Conservation (phyloP, 495 filamentous ascomycete genomes). For the Aspergillus wentii region DNA sequence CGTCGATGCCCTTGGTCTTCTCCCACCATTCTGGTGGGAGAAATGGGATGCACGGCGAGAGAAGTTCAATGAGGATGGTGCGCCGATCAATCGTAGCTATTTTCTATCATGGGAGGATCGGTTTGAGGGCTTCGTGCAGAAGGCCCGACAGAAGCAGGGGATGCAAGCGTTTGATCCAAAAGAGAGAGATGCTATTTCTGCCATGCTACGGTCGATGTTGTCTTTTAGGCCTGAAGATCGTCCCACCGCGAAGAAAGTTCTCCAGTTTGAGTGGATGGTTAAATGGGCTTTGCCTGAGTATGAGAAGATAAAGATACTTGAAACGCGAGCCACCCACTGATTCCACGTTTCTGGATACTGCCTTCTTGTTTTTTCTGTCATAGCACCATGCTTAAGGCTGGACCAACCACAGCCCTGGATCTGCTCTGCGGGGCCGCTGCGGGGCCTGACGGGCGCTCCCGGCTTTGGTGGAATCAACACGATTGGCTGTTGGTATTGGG, state of each 20-base stretch:
- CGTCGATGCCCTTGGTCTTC: conserved; percentile 27
- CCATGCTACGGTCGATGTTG: conserved; percentile 36
- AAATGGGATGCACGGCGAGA: conserved; percentile 13
- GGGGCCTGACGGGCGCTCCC: no score
- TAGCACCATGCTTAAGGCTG: no score
- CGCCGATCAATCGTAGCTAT: conserved; percentile 14
- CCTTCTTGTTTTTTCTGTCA: not conserved
- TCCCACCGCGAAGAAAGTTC: conserved; percentile 24
- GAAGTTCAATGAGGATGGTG: conserved; percentile 15
- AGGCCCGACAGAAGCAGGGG: conserved; percentile 9
- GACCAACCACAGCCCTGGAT: no score
- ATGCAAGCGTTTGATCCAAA: conserved; percentile 15
- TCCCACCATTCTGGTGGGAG: conserved; percentile 27
- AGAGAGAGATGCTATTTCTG: conserved; percentile 28
- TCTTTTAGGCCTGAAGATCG: conserved; percentile 32
- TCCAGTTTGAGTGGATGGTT: conserved; percentile 35
- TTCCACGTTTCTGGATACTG: conserved; percentile 3
- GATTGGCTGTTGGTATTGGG: no score
- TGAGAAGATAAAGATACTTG: no score
- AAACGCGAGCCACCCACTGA: no score
- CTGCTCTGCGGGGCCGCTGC: no score
- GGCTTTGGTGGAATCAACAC: no score
- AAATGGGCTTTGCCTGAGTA: conserved; percentile 37
- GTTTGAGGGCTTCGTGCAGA: conserved; percentile 23
- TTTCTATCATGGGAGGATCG: conserved; percentile 21